Evolutionary conservation across 2,329 filamentous ascomycete species (phyloP), one percentile per base, ranked within the genome.

Genomic region (Ciborinia camelliae): DNA sequence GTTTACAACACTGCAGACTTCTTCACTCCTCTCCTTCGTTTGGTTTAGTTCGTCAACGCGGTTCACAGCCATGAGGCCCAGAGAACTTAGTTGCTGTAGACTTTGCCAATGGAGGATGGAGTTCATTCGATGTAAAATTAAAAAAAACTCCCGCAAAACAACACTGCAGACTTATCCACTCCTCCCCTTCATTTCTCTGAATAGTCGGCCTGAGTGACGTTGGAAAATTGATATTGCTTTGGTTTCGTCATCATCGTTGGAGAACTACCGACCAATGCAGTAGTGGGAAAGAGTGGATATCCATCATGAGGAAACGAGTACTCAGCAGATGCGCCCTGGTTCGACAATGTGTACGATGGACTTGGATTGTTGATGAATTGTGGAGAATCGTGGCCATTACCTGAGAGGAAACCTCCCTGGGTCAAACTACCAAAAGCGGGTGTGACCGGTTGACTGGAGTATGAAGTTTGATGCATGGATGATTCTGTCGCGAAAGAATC

Each of bases 161-260:
- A n/a, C n/a, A n/a, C n/a, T n/a, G n/a, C n/a, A n/a, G n/a, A n/a
- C n/a, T n/a, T n/a, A n/a, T n/a, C n/a, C n/a, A n/a, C 35, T 47
- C 43, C 5, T 23, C 39, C 28, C 37, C 39, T 47, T 71, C 61
- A 73, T 65, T 74, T 74, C 54, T 74, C 71, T 20, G 69, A 69
- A 63, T 73, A 75, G 64, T 75, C 73, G n/a, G 73, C 73, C 20
- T 72, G 64, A 9, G 73, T 75, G 20, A 69, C 71, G 51, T 75
- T 73, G 20, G 72, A 74, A 55, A 75, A 75, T 63, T 74, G 73
- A 48, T 74, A 75, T 18, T 69, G 73, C 65, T 74, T 73, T 53
- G 74, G 72, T 55, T 72, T 72, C 4, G 66, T 68, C 52, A 67
- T 67, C 28, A 71, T 66, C 8, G 72, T 68, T 14, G 69, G 69